Base-by-base conservation (phyloP, 352 stramenopile species). In the Pythium phragmitis region DNA sequence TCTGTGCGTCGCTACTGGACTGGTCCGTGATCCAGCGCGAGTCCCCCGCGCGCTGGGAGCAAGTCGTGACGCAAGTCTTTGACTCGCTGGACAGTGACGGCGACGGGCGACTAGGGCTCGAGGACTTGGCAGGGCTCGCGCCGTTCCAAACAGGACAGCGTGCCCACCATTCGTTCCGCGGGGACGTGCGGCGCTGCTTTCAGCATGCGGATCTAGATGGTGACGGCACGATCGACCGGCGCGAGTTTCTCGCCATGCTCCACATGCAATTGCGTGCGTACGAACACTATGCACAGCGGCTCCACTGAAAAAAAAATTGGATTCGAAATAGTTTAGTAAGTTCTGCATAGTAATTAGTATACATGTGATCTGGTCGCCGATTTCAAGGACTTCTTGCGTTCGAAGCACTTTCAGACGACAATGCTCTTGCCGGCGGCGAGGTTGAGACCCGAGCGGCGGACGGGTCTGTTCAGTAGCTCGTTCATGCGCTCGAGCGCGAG, bases 361-460 rank as follows among this genome's bases (percentile, higher is more conserved):
- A 46, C n/a, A 46, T 46, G 41, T 14, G 13, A n/a, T 19, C 13
- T 2, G 13, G 41, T 46, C 41, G 41, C 4, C 2, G 41, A n/a
- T 46, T 3, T 46, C 41, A n/a, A 39, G 34, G 2, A 39, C 34
- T 39, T 39, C 34, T 39, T 39, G 34, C 34, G 34, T 39, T 39
- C 34, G 11, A 39, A 39, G 34, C 11, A 30, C 19, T 49, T 26
- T 60, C 59, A 92, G 26, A 92, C 80, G 57, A 90, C 77, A 58
- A 92, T 92, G 70, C 77, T 89, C 68, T 88, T 86, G 65, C 68
- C 72, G 3, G 75, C 73, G 0, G 74, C 57, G 58, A 89, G 68
- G 68, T 89, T 85, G 50, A 91, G 68, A 26, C 77, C 80, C 28
- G 79, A 80, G 60, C 84, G 83, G n/a, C 83, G 80, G 48, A 92